phyloP scores from a whole-genome alignment of 148 eudicot species.

The Dianthus caryophyllus region DNA sequence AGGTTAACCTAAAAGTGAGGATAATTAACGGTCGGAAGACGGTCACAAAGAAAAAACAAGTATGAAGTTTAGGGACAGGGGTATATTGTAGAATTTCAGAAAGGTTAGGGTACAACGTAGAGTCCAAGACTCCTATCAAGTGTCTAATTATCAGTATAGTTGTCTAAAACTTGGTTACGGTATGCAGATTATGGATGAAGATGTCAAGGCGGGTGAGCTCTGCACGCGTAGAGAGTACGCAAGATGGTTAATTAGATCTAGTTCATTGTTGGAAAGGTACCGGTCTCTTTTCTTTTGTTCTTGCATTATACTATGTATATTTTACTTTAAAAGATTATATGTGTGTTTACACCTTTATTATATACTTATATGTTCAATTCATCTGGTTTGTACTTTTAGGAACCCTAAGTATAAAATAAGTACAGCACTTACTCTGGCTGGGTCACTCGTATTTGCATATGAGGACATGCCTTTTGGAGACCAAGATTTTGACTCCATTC shows the following conservation, averaged over 20 bases:
- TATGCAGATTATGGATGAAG: conserved; percentile 84
- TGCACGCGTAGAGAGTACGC: conserved; percentile 93
- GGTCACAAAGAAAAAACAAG: too few species aligned
- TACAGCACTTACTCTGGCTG: conserved; percentile 56
- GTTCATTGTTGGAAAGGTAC: conserved; percentile 82
- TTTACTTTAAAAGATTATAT: background rate
- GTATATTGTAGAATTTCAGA: too few species aligned
- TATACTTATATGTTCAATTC: background rate
- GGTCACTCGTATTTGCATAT: conserved; percentile 61
- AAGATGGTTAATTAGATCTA: conserved; percentile 73
- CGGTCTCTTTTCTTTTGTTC: background rate
- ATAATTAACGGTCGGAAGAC: too few species aligned
- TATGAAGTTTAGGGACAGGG: too few species aligned
- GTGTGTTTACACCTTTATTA: background rate
- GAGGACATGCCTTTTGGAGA: conserved; percentile 57
- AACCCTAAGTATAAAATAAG: conserved; percentile 54
- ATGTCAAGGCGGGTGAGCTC: conserved; percentile 62
- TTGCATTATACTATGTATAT: conserved; percentile 10
- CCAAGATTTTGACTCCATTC: conserved; percentile 76
- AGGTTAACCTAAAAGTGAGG: too few species aligned
- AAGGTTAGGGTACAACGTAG: too few species aligned
- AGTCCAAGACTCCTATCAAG: background rate
- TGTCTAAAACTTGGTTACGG: conserved; percentile 38
- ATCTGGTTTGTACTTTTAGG: conserved; percentile 36
- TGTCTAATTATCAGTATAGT: conserved; percentile 20